These are phyloP conservation scores for Cladophialophora immunda DNA, from an alignment of 2,329 filamentous ascomycete species.

Conservation along the genomic window DNA sequence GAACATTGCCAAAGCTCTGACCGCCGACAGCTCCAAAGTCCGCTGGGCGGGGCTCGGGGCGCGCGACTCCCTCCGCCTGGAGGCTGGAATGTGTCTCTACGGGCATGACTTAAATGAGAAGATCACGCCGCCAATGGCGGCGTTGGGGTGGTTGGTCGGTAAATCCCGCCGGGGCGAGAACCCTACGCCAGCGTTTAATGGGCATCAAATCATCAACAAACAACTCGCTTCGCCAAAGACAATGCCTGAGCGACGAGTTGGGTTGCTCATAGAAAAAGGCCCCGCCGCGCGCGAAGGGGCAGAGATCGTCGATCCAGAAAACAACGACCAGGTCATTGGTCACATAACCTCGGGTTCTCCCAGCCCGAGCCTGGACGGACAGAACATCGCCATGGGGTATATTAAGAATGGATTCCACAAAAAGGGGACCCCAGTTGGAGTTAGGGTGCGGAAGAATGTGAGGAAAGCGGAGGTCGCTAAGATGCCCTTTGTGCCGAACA, in stretches of 20 bases:
- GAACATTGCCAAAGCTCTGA: constrained; percentile 72
- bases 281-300: constrained; percentile 91
- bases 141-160: constrained; percentile 81
- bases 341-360: constrained; percentile 89
- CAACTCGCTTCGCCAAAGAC: constrained; percentile 72
- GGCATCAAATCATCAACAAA: constrained; percentile 76
- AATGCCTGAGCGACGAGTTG: constrained; percentile 77
- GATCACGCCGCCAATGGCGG: constrained; percentile 73
- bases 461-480: constrained; percentile 79
- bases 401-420: constrained; percentile 83
- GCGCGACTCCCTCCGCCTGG: constrained; percentile 88
- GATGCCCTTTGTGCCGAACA: constrained; percentile 86
- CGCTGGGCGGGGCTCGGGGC: constrained; percentile 89
- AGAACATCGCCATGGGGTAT: constrained; percentile 97
- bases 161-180: constrained; percentile 71
- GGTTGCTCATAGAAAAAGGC: constrained; percentile 78
- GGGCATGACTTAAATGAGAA: constrained; percentile 93
- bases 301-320: constrained; percentile 69
- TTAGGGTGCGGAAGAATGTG: constrained; percentile 78
- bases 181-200: constrained; percentile 77
- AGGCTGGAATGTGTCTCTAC: constrained; percentile 99
- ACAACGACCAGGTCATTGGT: constrained; percentile 72
- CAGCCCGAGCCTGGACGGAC: constrained; percentile 78
- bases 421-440: constrained; percentile 79
- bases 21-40: constrained; percentile 71